These are phyloP conservation scores for Solanum virginianum DNA, from an alignment of 257 asterid species.

Conservation along the genomic window DNA sequence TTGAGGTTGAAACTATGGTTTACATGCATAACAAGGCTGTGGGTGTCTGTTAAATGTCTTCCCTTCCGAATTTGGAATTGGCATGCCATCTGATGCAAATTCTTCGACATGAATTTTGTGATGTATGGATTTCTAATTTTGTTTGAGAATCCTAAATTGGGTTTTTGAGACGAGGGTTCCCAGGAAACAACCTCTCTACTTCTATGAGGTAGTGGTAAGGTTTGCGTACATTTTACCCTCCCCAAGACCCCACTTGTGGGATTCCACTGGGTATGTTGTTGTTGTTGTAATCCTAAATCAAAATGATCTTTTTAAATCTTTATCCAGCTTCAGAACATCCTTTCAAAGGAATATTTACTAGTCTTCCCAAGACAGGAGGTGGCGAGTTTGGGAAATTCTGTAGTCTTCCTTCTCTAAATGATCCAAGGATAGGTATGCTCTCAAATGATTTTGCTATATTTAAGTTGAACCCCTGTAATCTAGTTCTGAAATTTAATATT, in stretches of 20 bases:
- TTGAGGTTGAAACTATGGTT: not conserved
- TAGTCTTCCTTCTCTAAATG: slow-evolving; percentile 79
- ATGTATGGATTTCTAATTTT: not conserved
- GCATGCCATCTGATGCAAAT: not conserved
- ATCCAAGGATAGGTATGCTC: slow-evolving; percentile 70
- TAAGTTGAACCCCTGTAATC: not conserved
- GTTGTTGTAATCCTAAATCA: no score
- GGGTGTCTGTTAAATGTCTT: not conserved
- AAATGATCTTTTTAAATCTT: not conserved
- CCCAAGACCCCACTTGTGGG: no score
- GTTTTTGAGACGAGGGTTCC: no score
- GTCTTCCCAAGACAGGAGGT: slow-evolving; percentile 83
- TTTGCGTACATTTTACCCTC: no score
- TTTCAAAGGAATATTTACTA: slow-evolving; percentile 46
- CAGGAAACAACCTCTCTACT: no score
- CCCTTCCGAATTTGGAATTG: not conserved
- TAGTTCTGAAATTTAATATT: not conserved
- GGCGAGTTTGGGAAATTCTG: slow-evolving; percentile 87
- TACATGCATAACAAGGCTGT: not conserved
- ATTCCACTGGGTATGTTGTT: no score
- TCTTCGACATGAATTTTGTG: not conserved
- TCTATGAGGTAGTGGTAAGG: no score
- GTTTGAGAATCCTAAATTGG: not conserved
- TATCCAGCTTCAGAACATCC: slow-evolving; percentile 69
- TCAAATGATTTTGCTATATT: not conserved